Conservation (phyloP, 148 eudicot genomes). For the Cornus suecica region DNA sequence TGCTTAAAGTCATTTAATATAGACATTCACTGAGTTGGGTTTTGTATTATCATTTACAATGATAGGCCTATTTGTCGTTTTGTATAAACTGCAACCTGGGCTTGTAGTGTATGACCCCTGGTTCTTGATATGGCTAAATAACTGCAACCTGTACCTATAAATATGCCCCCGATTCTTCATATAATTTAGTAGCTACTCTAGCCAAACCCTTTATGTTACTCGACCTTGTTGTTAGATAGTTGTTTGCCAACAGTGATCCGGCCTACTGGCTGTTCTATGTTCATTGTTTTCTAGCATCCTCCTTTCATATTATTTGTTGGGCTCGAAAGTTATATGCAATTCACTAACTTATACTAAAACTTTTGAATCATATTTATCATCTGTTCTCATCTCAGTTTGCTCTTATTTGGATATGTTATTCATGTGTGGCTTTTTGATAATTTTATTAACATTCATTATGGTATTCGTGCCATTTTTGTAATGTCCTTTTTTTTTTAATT, state of each 20-base stretch:
- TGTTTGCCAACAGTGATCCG: background rate
- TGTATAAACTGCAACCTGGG: too few species aligned
- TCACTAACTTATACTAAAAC: background rate
- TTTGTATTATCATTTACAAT: too few species aligned
- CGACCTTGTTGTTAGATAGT: background rate
- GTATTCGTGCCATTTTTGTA: background rate
- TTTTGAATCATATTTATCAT: background rate
- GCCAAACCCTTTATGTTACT: background rate
- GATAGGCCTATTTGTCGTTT: too few species aligned
- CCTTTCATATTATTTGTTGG: background rate
- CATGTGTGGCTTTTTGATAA: background rate
- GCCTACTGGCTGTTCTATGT: background rate
- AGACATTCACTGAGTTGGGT: too few species aligned
- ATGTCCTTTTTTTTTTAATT: background rate
- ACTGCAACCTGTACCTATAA: too few species aligned
- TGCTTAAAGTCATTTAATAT: too few species aligned
- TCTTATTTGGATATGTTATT: background rate
- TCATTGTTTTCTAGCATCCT: background rate
- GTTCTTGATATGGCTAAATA: too few species aligned
- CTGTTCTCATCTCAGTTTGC: background rate
- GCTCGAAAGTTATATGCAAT: background rate
- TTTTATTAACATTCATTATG: too few species aligned
- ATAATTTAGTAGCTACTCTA: background rate
- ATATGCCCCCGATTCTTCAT: too few species aligned
- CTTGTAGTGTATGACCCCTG: too few species aligned